A percentile compares a stretch with the other conserved stretches of the same genome.
Evolutionary conservation across 345 rosid species (phyloP).

Genomic region (Xanthoceras sorbifolium): DNA sequence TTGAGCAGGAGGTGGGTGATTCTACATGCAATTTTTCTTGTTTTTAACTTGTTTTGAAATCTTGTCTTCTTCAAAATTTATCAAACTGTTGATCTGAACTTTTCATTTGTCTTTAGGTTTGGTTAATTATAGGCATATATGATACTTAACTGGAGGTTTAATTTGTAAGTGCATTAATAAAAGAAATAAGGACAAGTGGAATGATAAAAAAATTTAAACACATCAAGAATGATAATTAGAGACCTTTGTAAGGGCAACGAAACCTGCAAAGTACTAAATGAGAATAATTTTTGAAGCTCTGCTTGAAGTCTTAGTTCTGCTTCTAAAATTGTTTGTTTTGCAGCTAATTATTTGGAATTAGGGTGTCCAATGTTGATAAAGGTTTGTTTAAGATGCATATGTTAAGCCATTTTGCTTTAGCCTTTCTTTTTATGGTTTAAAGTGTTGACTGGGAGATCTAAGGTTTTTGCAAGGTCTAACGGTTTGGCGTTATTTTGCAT

Average conservation of each 20-base stretch:
- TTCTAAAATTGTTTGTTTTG: no score
- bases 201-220: background rate
- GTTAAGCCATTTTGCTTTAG: background rate
- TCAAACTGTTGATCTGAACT: background rate
- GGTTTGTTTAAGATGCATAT: background rate
- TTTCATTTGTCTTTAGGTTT: background rate
- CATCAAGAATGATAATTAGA: background rate
- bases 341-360: background rate
- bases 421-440: background rate
- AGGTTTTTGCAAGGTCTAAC: no score
- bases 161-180: background rate
- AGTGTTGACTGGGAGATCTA: no score
- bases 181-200: background rate
- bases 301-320: no score
- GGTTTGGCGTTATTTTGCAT: background rate
- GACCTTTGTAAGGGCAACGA: no score
- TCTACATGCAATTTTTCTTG: constrained; percentile 13
- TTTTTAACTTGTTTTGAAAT: constrained; percentile 16
- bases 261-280: background rate
- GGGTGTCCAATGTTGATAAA: background rate
- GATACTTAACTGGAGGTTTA: background rate
- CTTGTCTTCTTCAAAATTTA: background rate
- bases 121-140: background rate
- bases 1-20: constrained; percentile 88
- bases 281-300: no score